Percentiles rank a stretch among this genome's conserved stretches.
Evolutionary conservation across 2,329 filamentous ascomycete genomes (phyloP).

Genomic region (Apiospora arundinis): DNA sequence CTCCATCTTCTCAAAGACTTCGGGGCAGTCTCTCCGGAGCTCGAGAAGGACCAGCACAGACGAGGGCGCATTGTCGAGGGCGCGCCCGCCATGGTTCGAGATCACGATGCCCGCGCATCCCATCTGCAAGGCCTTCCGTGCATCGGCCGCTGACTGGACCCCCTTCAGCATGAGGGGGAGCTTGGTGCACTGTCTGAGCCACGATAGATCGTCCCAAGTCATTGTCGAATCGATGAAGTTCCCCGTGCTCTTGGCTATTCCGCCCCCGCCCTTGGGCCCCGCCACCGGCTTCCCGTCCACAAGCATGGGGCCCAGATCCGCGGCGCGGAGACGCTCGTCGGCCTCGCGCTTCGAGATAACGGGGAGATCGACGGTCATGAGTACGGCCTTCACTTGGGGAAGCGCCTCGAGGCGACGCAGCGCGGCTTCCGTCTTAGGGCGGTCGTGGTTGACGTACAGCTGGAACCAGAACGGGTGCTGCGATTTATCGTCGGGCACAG

Average conservation of each 20-base stretch:
- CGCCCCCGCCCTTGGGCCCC: conserved; percentile 61
- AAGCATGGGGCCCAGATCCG: conserved; percentile 28
- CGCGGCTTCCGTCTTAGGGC: conserved; percentile 23
- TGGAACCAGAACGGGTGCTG: conserved; percentile 26
- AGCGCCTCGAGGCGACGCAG: conserved; percentile 14
- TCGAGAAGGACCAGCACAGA: conserved; percentile 67
- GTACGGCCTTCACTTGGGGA: conserved; percentile 57
- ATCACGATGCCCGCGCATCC: conserved; percentile 73
- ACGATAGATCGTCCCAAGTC: conserved; percentile 69
- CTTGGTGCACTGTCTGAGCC: conserved; percentile 64
- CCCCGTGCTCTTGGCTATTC: conserved; percentile 62
- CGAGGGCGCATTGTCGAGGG: conserved; percentile 56
- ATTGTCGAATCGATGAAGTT: conserved; percentile 62
- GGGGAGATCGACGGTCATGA: conserved; percentile 65
- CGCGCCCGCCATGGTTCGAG: conserved; percentile 73
- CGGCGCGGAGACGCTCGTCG: conserved; percentile 46
- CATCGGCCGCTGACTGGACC: conserved; percentile 71
- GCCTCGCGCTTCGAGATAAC: conserved; percentile 62
- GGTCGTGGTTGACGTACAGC: conserved; percentile 27
- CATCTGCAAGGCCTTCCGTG: conserved; percentile 61
- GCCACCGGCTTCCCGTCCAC: conserved; percentile 54
- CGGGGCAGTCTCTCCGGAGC: conserved; percentile 65
- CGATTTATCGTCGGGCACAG: conserved; percentile 1
- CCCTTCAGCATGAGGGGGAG: conserved; percentile 71
- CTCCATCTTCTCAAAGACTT: conserved; percentile 65